A percentile compares a stretch with the other conserved stretches of the same genome.
Conservation (phyloP, 345 rosid species). For the Anastatica hierochuntica region DNA sequence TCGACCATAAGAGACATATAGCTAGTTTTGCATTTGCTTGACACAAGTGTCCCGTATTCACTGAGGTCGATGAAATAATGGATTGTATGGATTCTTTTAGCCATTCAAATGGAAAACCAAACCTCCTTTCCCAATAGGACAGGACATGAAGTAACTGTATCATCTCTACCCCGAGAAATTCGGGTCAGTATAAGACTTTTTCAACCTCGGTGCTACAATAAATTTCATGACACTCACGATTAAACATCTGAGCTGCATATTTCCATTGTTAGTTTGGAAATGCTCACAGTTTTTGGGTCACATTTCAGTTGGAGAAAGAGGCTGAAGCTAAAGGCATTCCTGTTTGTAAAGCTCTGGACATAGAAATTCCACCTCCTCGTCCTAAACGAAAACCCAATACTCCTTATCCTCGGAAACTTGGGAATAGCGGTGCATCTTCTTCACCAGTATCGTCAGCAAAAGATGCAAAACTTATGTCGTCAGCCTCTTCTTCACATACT, state of each 20-base stretch:
- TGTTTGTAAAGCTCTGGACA: constrained; percentile 63
- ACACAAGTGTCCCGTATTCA: neutral
- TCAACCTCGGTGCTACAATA: constrained; percentile 2
- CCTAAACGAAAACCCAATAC: constrained; percentile 89
- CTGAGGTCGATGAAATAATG: constrained; percentile 12
- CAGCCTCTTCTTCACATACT: constrained; percentile 38
- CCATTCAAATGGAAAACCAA: constrained; percentile 13
- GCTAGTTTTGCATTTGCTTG: constrained; percentile 3
- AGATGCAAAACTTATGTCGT: constrained; percentile 40
- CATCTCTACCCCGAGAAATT: constrained; percentile 16
- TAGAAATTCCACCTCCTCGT: constrained; percentile 97
- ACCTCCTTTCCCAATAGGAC: constrained; percentile 15
- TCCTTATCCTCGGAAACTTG: constrained; percentile 88
- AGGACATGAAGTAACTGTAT: constrained; percentile 18
- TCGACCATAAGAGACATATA: constrained; percentile 10
- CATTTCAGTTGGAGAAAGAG: constrained; percentile 84
- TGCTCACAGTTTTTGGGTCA: neutral
- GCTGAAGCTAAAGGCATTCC: constrained; percentile 84
- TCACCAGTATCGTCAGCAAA: constrained; percentile 32
- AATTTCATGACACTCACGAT: constrained; percentile 9
- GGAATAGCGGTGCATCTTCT: constrained; percentile 28
- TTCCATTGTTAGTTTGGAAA: constrained; percentile 5
- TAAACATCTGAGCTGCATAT: constrained; percentile 19
- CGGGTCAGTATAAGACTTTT: constrained; percentile 18
- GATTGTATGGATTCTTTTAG: constrained; percentile 21